phyloP scores from a whole-genome alignment of 1,139 yeast species.

The Magnusiomyces fungicola region DNA sequence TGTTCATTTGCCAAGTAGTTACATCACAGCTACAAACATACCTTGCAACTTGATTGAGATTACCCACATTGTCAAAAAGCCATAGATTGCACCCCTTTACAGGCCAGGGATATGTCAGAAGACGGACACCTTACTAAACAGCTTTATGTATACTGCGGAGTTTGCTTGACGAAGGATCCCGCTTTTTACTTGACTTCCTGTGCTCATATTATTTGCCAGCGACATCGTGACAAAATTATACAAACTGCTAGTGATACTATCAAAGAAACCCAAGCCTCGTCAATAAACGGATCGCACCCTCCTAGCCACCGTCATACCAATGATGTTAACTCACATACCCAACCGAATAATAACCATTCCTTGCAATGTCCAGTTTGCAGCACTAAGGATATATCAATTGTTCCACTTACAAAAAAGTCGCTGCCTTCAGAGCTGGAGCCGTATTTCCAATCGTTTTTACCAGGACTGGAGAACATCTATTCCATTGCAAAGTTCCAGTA shows the following conservation, averaged over 20 bases:
- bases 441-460: constrained; percentile 11
- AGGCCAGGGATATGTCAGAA: no score
- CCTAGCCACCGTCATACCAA: neutral
- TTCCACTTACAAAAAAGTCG: constrained; percentile 5
- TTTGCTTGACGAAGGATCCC: constrained; percentile 9
- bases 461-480: constrained; percentile 12
- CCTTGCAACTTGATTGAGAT: no score
- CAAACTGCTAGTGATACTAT: neutral
- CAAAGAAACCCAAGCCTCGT: neutral
- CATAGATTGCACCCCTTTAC: no score
- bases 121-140: constrained; percentile 5
- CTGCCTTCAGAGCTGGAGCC: constrained; percentile 9
- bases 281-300: neutral
- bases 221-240: neutral
- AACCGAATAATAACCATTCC: neutral
- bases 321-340: neutral
- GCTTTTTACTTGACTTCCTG: constrained; percentile 13
- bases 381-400: constrained; percentile 4
- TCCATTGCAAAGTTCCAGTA: constrained; percentile 15
- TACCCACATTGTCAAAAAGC: no score
- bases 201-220: constrained; percentile 13
- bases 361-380: constrained; percentile 11
- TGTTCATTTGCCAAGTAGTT: no score
- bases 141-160: constrained; percentile 15
- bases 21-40: no score